Evolutionary conservation across 345 rosid species (phyloP).

Genomic region (Abelmoschus esculentus): DNA sequence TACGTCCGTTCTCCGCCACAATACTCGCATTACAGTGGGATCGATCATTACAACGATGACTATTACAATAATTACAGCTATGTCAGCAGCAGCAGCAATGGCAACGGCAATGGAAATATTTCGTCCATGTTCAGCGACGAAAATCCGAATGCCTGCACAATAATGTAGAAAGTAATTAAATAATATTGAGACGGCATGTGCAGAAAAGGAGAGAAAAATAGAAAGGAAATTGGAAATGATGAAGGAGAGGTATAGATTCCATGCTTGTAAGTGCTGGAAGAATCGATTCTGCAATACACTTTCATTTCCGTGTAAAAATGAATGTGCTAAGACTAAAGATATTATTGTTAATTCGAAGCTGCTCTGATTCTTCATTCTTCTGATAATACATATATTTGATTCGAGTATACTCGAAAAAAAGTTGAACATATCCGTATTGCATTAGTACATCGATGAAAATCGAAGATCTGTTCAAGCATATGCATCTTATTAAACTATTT

Average conservation of each 20-base stretch:
- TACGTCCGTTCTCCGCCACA: conserved; percentile 30
- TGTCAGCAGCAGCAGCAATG: conserved; percentile 21
- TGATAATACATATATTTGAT: no score
- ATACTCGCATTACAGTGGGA: conserved; percentile 23
- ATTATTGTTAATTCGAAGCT: no score
- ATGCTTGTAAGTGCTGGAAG: conserved; percentile 27
- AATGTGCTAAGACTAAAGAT: no score
- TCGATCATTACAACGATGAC: conserved; percentile 32
- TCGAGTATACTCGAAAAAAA: no score
- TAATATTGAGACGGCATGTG: conserved; percentile 14
- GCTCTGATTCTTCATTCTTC: no score
- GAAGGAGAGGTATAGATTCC: neutral
- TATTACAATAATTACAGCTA: conserved; percentile 21
- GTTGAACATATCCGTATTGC: no score
- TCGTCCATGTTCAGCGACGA: conserved; percentile 67
- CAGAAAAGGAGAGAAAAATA: no score
- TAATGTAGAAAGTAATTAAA: conserved; percentile 26
- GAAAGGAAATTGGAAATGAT: no score
- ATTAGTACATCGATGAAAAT: no score
- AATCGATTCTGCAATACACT: conserved; percentile 36
- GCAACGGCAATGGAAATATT: conserved; percentile 32
- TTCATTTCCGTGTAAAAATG: neutral
- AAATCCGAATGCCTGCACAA: conserved; percentile 57
- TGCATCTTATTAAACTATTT: no score
- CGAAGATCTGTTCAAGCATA: no score